Evolutionary conservation across 805 yeast species (phyloP), one percentile per base, ranked within the genome.

Genomic region (Candida succiphila): DNA sequence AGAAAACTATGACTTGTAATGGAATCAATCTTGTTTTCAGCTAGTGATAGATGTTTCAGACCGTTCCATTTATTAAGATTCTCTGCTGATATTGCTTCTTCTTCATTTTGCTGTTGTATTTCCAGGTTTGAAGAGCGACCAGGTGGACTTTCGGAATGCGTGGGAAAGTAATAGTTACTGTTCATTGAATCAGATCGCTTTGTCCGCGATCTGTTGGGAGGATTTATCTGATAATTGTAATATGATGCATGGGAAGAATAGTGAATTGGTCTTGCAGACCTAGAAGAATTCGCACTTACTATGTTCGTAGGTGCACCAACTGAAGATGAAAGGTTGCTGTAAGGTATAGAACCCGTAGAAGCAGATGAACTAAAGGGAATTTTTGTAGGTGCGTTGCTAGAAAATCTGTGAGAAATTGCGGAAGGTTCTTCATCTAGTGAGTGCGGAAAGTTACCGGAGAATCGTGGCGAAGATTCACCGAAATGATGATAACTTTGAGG

Each of bases 31-130:
- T 53, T 55, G 34, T 60, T 60, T 29, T 65, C 69, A 5, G 63
- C 43, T 9, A 66, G 47, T 2, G 69, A 61, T 7, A 66, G 41
- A 40, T 65, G 67, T 22, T 56, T 59, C 22, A 66, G 44, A 8
- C 49, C 49, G 35, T 40, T 49, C 72, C 72, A 66, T 31, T 46
- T 46, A n/a, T 20, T 30, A 14, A n/a, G 16, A 22, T 30, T 13
- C 6, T 24, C n/a, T 7, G 6, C 9, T 6, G 14, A 7, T 14
- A 15, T 14, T 6, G 14, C 28, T 25, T 25, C 28, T n/a, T 25
- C 28, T 10, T 21, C 10, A 21, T 21, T 21, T 21, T 21, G 23
- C 10, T 8, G 10, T 21, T 21, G 23, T 8, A 9, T 24, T 9
- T 15, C 26, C 7, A 8, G 26, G 6, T 15, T 8, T 7, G 10